phyloP scores from a whole-genome alignment of 305 asterid genomes.

The Plantago coronopus region DNA sequence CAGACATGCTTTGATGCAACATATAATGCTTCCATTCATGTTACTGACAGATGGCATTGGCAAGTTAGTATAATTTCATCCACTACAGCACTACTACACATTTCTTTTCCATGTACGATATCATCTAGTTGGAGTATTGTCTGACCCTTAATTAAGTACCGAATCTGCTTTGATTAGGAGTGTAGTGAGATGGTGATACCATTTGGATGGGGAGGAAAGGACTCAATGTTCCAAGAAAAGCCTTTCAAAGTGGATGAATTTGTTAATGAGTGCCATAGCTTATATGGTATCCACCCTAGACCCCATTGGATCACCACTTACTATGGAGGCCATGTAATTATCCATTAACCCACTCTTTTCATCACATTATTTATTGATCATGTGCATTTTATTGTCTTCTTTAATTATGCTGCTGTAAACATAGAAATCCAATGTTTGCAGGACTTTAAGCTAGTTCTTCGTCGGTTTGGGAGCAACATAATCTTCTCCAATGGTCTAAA shows the following conservation, averaged over 20 bases:
- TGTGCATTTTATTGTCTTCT: too few species aligned
- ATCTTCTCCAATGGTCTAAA: slow-evolving; percentile 68
- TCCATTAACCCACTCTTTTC: not conserved
- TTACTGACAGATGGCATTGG: slow-evolving; percentile 33
- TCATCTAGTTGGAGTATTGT: too few species aligned
- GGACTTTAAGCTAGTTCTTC: slow-evolving; percentile 55
- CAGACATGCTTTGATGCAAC: slow-evolving; percentile 26
- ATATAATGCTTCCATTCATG: slow-evolving; percentile 7
- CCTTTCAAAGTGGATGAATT: slow-evolving; percentile 35
- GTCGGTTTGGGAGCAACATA: slow-evolving; percentile 62
- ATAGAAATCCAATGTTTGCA: slow-evolving; percentile 17
- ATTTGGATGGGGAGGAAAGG: slow-evolving; percentile 40
- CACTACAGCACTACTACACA: too few species aligned
- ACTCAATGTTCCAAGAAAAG: slow-evolving; percentile 44
- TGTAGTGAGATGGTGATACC: slow-evolving; percentile 67
- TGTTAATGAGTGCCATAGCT: slow-evolving; percentile 18
- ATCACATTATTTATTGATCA: not conserved
- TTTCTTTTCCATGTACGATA: not conserved
- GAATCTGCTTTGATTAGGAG: slow-evolving; percentile 28
- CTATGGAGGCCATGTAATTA: slow-evolving; percentile 50
- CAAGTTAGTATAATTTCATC: slow-evolving; percentile 28
- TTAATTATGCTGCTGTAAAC: not conserved
- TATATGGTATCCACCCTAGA: slow-evolving; percentile 47
- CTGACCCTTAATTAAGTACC: too few species aligned
- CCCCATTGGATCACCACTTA: slow-evolving; percentile 68